phyloP scores from a whole-genome alignment of 441 rosid genomes.

The Metrosideros polymorpha region DNA sequence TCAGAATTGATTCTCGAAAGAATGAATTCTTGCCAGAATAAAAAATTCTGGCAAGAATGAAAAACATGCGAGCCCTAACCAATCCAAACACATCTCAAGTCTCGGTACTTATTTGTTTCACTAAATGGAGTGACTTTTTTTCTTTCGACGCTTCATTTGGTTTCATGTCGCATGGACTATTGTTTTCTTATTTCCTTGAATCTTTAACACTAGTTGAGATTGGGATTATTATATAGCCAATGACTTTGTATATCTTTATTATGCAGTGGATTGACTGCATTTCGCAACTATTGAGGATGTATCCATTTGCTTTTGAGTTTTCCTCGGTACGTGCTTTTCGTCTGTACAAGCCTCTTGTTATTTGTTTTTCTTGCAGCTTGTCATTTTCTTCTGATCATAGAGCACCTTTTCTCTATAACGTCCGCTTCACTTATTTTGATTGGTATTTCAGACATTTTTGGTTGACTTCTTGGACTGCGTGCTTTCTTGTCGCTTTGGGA shows the following conservation, averaged over 20 bases:
- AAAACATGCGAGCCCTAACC: too few species aligned
- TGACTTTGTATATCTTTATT: slow-evolving; percentile 13
- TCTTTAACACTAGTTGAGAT: neutral
- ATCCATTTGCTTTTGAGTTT: slow-evolving; percentile 96
- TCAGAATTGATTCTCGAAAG: too few species aligned
- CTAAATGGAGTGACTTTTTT: neutral
- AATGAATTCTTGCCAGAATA: too few species aligned
- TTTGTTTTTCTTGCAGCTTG: neutral
- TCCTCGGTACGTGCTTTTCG: slow-evolving; percentile 62
- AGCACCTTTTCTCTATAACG: neutral
- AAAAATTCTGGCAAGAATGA: too few species aligned
- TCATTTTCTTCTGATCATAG: neutral
- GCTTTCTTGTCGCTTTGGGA: slow-evolving; percentile 94
- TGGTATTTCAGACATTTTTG: slow-evolving; percentile 64
- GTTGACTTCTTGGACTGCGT: slow-evolving; percentile 84
- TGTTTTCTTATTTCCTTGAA: neutral
- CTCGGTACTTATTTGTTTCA: neutral
- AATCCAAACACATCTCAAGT: neutral
- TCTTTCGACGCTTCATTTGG: neutral
- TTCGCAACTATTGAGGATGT: slow-evolving; percentile 84
- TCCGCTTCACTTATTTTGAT: neutral
- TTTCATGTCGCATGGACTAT: neutral
- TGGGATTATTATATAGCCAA: neutral
- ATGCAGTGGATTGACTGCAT: slow-evolving; percentile 99
- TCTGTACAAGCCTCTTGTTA: neutral